These are phyloP conservation scores for Populus pruinosa DNA, from an alignment of 345 rosid genomes.

Conservation along the genomic window DNA sequence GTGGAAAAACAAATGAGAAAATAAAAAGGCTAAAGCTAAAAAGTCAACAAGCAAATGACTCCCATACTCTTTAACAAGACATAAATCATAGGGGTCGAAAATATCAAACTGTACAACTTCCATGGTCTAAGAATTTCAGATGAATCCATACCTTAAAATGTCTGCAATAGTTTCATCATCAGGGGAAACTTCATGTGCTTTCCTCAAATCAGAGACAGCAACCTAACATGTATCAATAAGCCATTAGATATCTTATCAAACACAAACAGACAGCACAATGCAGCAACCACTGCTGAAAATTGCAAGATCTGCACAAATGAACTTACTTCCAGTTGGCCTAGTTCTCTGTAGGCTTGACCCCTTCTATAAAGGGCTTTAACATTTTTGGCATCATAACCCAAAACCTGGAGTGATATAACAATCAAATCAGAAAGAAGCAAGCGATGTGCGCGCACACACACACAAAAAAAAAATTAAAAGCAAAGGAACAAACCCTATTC, in stretches of 20 bases:
- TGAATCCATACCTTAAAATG: constrained; percentile 61
- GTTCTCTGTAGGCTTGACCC: constrained; percentile 89
- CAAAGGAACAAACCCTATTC: not conserved
- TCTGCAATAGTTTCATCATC: constrained; percentile 81
- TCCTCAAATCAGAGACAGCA: constrained; percentile 74
- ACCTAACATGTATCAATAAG: constrained; percentile 42
- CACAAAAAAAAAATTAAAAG: not conserved
- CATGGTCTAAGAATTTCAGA: constrained; percentile 3
- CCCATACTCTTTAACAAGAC: not conserved
- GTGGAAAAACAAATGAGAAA: not conserved
- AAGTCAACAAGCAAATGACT: not conserved
- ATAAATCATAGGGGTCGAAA: not conserved
- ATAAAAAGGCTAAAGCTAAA: not conserved
- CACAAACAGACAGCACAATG: not conserved
- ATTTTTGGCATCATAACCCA: constrained; percentile 73
- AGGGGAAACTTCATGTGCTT: constrained; percentile 77
- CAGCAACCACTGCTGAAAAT: constrained; percentile 13
- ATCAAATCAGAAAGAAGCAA: constrained; percentile 19
- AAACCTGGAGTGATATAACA: constrained; percentile 47
- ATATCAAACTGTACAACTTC: constrained; percentile 5
- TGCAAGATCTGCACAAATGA: constrained; percentile 15
- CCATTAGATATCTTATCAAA: constrained; percentile 5
- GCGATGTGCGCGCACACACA: too few relatives aligned
- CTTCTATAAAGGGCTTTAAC: constrained; percentile 93
- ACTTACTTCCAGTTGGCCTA: constrained; percentile 75